Conservation (phyloP, 768 basidiomycete genomes). For the Mycena chlorophos region DNA sequence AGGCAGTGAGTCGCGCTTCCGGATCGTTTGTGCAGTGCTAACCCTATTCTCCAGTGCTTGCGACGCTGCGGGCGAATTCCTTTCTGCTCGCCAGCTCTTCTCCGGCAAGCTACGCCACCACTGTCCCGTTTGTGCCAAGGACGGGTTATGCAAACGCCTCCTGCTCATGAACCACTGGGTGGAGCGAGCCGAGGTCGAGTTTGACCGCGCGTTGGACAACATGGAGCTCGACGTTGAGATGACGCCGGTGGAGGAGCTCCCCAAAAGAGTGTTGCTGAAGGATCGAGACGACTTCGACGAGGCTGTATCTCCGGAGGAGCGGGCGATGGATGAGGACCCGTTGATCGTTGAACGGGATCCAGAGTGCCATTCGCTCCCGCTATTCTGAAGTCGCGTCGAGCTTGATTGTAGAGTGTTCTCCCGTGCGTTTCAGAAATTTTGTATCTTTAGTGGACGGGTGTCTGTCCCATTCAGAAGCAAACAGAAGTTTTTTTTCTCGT, state of each 20-base stretch:
- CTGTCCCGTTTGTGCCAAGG: constrained; percentile 13
- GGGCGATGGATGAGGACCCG: constrained; percentile 17
- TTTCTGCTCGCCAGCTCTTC: constrained; percentile 4
- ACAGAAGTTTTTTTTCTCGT: too few species aligned
- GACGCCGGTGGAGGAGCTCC: constrained; percentile 38
- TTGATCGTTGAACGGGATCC: constrained; percentile 2
- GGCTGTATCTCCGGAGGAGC: constrained; percentile 29
- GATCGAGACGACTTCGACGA: constrained; percentile 38
- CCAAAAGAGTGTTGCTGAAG: constrained; percentile 32
- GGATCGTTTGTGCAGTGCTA: not conserved
- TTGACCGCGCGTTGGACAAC: constrained; percentile 48
- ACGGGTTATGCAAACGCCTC: constrained; percentile 18
- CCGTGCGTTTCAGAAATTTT: not conserved
- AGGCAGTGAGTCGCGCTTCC: constrained; percentile 1
- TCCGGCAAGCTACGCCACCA: constrained; percentile 12
- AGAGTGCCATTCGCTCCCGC: not conserved
- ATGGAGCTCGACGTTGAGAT: constrained; percentile 29
- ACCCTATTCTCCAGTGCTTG: constrained; percentile 9
- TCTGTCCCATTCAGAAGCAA: too few species aligned
- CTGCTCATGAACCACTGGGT: constrained; percentile 39
- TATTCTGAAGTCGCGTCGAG: not conserved
- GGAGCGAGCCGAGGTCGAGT: constrained; percentile 40
- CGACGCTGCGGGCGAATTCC: constrained; percentile 6
- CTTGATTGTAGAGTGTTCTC: not conserved
- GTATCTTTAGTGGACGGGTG: not conserved